Percentiles rank a stretch among this genome's conserved stretches.
phyloP scores from a whole-genome alignment of 2,329 filamentous ascomycete genomes.

The Colletotrichum australisinense region DNA sequence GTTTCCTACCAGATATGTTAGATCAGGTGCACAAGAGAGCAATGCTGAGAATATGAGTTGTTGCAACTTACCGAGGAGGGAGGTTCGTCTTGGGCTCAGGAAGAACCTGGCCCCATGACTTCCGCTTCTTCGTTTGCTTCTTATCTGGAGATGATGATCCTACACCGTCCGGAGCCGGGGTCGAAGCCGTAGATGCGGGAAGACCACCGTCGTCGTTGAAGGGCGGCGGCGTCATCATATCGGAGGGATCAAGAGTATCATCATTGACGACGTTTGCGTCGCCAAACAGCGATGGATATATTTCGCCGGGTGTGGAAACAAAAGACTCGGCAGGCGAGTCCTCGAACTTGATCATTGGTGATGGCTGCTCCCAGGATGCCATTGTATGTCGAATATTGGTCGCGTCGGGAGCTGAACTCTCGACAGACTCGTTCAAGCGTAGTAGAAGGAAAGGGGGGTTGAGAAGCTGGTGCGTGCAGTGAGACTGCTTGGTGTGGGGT shows the following conservation, averaged over 20 bases:
- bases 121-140: conserved; percentile 90
- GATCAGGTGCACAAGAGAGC: background rate
- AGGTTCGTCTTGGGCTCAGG: conserved; percentile 97
- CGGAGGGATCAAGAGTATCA: conserved; percentile 56
- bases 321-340: conserved; percentile 66
- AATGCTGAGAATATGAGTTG: conserved; percentile 1
- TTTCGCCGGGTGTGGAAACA: conserved; percentile 61
- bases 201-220: conserved; percentile 42
- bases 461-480: background rate
- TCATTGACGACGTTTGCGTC: conserved; percentile 41
- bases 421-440: background rate
- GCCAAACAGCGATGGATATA: conserved; percentile 61
- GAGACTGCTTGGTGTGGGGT: background rate
- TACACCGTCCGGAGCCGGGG: background rate
- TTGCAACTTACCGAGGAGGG: conserved; percentile 77
- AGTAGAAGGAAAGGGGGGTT: conserved; percentile 23
- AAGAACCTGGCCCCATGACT: conserved; percentile 98
- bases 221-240: conserved; percentile 62
- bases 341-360: conserved; percentile 63
- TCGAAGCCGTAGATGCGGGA: conserved; percentile 37
- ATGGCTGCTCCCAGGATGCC: conserved; percentile 52
- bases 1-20: conserved; percentile 72
- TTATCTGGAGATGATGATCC: conserved; percentile 58
- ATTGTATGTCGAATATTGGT: conserved; percentile 45
- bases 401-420: conserved; percentile 1